Evolutionary conservation across 257 asterid species (phyloP).

Genomic region (Solanum corneliomulleri): DNA sequence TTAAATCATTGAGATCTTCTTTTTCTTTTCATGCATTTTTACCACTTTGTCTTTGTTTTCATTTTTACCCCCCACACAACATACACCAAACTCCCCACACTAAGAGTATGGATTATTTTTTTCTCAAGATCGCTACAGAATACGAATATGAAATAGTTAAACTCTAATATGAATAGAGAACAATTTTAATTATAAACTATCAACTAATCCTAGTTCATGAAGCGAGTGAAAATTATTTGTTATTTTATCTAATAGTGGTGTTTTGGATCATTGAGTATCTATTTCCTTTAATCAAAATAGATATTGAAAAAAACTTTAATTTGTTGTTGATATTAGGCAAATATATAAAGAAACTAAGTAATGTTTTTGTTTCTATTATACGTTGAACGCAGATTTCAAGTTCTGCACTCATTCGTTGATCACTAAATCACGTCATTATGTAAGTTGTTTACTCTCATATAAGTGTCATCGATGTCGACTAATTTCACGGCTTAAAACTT

Average conservation of each 20-base stretch:
- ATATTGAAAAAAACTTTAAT: not conserved
- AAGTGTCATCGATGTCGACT: not conserved
- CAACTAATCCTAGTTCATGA: not conserved
- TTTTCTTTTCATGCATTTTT: slow-evolving; percentile 2
- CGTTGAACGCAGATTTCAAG: not conserved
- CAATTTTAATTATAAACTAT: not conserved
- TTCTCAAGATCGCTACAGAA: too few relatives aligned
- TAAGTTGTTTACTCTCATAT: too few relatives aligned
- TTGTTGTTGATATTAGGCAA: not conserved
- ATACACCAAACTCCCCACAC: not conserved
- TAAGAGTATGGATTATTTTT: not conserved
- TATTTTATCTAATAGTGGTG: not conserved
- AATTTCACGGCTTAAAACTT: not conserved
- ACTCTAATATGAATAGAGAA: too few relatives aligned
- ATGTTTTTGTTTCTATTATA: too few relatives aligned
- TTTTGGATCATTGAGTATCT: not conserved
- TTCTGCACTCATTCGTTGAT: not conserved
- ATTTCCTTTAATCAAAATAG: not conserved
- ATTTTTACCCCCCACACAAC: not conserved
- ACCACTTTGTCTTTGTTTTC: not conserved
- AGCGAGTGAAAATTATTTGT: not conserved
- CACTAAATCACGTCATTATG: not conserved
- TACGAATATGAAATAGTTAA: not conserved
- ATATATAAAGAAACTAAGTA: not conserved
- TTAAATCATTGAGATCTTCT: not conserved